Base-by-base conservation (phyloP, 1,284 basidiomycete genomes). In the Ustilago nuda region DNA sequence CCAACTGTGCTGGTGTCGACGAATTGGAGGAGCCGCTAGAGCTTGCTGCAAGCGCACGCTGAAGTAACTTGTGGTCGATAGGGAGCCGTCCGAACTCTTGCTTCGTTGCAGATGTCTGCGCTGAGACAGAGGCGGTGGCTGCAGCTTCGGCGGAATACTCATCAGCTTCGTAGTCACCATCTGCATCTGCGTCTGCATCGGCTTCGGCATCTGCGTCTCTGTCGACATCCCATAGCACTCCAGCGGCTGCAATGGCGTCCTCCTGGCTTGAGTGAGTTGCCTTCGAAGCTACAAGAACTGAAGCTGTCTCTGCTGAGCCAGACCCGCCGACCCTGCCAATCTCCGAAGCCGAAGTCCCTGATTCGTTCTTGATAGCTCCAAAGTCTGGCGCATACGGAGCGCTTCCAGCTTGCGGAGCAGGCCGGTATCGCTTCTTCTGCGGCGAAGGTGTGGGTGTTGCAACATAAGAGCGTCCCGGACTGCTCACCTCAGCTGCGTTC, bases 101-200 rank as follows among this genome's bases (percentile, higher is more conserved):
- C 17, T 46, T 23, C 4, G 52, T n/a, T 11, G 11, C 51, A 11
- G 41, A 39, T 11, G 43, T 27, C 35, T 33, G n/a, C n/a, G 43
- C 11, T 35, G 36, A 8, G 45, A 27, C 3, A 35, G 48, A 27
- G 27, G 27, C 19, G 2, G 45, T n/a, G 15, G 45, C 41, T 30
- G 54, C 51, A 45, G 59, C 19, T 32, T 54, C 62, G 12, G 37
- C 35, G 48, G 23, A 4, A 19, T 51, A 51, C 17, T 58, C 63
- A 13, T 64, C 72, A n/a, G 54, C 55, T 33, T 66, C 72, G 33
- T 66, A 62, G 19, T 77, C 66, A 32, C 66, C 73, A 23, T 73
- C 71, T 32, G 76, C 63, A 59, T 73, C 60, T 9, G 59, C 62
- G 50, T 79, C 74, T 5, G 59, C 60, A 41, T 66, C 65, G 4